A percentile compares a stretch with the other conserved stretches of the same genome.
These are phyloP conservation scores for Amphicarpaea edgeworthii DNA, from an alignment of 306 rosid genomes.

Conservation along the genomic window DNA sequence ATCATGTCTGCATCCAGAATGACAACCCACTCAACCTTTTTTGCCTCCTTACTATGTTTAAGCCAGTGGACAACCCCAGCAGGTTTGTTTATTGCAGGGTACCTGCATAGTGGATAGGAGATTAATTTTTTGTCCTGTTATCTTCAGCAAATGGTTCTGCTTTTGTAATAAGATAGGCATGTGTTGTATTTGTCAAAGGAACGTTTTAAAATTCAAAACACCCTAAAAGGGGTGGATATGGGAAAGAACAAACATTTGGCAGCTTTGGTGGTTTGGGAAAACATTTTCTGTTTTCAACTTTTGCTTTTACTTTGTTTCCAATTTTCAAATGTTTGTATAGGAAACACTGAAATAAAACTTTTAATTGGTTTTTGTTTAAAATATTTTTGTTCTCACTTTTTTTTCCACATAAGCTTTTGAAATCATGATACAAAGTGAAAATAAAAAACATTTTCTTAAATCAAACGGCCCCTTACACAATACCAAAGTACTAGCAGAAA, in stretches of 20 bases:
- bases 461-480: background rate
- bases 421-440: background rate
- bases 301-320: background rate
- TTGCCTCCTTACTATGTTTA: constrained; percentile 86
- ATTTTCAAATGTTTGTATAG: background rate
- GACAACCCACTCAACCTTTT: constrained; percentile 96
- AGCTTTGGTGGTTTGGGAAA: background rate
- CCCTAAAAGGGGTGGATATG: background rate
- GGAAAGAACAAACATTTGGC: constrained; percentile 4
- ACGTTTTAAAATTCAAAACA: constrained; percentile 26
- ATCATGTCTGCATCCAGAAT: constrained; percentile 98
- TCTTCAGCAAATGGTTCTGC: constrained; percentile 14
- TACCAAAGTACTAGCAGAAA: constrained; percentile 28
- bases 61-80: constrained; percentile 99
- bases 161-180: background rate
- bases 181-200: background rate
- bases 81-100: constrained; percentile 98
- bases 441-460: background rate
- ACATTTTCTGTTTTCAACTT: background rate
- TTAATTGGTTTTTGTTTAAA: background rate
- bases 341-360: background rate
- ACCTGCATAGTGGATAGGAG: constrained; percentile 67
- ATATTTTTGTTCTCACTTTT: background rate
- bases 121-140: constrained; percentile 1
- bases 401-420: background rate